Percentiles rank a stretch among this genome's conserved stretches.
Conservation (phyloP, 2,329 filamentous ascomycete species). For the Aspergillus sp. region DNA sequence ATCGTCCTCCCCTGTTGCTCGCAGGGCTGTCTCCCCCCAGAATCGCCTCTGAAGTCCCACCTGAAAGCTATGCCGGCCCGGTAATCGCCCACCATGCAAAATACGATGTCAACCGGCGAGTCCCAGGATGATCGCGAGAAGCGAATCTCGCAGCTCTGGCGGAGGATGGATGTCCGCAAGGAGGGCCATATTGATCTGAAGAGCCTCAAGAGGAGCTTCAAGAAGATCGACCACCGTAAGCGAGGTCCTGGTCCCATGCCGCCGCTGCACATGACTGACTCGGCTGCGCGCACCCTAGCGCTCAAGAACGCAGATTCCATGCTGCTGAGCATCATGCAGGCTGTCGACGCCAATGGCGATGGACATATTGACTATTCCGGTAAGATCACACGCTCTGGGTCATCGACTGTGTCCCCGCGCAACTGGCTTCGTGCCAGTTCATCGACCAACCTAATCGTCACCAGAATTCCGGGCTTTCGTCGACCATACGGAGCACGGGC, state of each 20-base stretch:
- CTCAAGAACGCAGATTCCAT: constrained; percentile 87
- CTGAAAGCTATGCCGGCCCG: constrained; percentile 36
- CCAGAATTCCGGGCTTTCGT: constrained; percentile 86
- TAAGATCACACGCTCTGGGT: constrained; percentile 35
- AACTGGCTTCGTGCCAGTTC: constrained; percentile 11
- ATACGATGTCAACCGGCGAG: constrained; percentile 61
- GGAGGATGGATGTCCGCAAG: constrained; percentile 63
- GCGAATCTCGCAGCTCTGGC: constrained; percentile 77
- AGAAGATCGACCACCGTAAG: constrained; percentile 85
- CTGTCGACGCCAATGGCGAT: constrained; percentile 79
- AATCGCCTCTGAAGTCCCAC: constrained; percentile 7
- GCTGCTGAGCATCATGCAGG: constrained; percentile 67
- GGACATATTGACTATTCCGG: constrained; percentile 86
- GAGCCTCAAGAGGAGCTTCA: constrained; percentile 73
- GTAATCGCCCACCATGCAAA: constrained; percentile 33
- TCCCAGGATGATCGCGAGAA: constrained; percentile 69
- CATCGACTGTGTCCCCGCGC: constrained; percentile 6
- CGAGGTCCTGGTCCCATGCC: constrained; percentile 12
- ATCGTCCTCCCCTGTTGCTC: constrained; percentile 8
- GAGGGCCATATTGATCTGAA: constrained; percentile 76
- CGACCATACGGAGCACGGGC: constrained; percentile 72
- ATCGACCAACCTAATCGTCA: constrained; percentile 13
- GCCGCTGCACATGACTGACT: constrained; percentile 17
- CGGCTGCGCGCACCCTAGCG: constrained; percentile 35
- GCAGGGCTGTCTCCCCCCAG: constrained; percentile 12